These are phyloP conservation scores for Incumbomyces delicatus DNA, from an alignment of 2,329 filamentous ascomycete genomes.

Conservation along the genomic window DNA sequence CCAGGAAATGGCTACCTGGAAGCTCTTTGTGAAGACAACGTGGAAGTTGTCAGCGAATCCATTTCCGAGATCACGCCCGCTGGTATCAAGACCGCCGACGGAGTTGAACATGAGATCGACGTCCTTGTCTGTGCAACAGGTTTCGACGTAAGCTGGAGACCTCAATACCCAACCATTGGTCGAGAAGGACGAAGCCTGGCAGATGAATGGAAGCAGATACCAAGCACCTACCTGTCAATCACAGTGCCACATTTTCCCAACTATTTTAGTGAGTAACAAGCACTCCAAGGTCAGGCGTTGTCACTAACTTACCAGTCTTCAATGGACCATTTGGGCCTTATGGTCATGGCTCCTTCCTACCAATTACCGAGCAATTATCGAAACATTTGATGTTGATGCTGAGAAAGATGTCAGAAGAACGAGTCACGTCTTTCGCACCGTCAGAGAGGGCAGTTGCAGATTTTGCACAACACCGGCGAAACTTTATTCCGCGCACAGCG, in stretches of 20 bases:
- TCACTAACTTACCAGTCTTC: conserved; percentile 7
- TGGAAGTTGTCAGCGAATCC: conserved; percentile 10
- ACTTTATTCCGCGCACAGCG: conserved; percentile 27
- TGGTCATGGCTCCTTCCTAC: conserved; percentile 21
- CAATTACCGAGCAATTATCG: conserved; percentile 22
- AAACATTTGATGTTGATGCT: conserved; percentile 19
- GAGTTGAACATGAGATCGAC: conserved; percentile 22
- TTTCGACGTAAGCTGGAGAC: conserved; percentile 29
- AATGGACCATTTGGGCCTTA: conserved; percentile 15
- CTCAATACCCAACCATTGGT: conserved; percentile 27
- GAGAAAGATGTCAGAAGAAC: conserved; percentile 20
- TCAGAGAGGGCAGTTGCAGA: conserved; percentile 21
- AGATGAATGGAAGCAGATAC: conserved; percentile 20
- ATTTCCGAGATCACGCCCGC: conserved; percentile 11
- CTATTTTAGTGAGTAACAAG: conserved; percentile 22
- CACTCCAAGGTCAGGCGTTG: conserved; percentile 18
- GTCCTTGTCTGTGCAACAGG: conserved; percentile 31
- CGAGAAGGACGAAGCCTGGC: conserved; percentile 19
- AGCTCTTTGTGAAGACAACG: conserved; percentile 21
- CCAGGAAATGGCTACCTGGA: conserved; percentile 17
- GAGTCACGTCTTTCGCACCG: conserved; percentile 14
- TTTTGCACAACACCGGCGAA: conserved; percentile 32
- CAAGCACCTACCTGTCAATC: conserved; percentile 22
- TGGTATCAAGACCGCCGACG: conserved; percentile 8
- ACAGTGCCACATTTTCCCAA: conserved; percentile 23